Evolutionary conservation across 106 monocot genomes (phyloP).

Genomic region (Dendrobium catenatum): DNA sequence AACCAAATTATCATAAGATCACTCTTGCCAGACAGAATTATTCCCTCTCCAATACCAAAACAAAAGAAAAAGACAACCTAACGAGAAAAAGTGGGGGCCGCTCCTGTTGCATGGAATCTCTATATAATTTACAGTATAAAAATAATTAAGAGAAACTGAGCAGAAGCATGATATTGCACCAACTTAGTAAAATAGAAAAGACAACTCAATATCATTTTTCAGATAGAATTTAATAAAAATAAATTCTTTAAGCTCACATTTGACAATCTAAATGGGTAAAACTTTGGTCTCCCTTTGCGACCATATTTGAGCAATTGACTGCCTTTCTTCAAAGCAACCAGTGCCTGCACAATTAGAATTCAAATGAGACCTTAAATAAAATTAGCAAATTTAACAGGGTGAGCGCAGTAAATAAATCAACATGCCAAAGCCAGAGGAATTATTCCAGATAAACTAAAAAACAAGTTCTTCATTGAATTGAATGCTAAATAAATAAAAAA

Average conservation of each 20-base stretch:
- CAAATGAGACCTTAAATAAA: background rate
- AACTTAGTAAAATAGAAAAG: background rate
- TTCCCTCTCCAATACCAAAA: background rate
- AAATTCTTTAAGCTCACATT: slow-evolving; percentile 40
- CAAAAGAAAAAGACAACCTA: background rate
- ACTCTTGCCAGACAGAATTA: background rate
- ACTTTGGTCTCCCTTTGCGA: slow-evolving; percentile 87
- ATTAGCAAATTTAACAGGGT: background rate
- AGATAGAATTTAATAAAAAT: background rate
- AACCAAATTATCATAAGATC: background rate
- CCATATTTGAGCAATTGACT: slow-evolving; percentile 76
- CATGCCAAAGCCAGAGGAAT: background rate
- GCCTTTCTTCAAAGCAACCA: slow-evolving; percentile 89
- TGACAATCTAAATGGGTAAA: slow-evolving; percentile 70
- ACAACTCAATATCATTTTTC: background rate
- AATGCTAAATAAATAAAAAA: background rate
- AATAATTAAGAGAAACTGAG: background rate
- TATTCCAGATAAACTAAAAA: background rate
- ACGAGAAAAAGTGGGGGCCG: background rate
- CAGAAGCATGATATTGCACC: background rate
- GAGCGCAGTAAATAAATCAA: background rate
- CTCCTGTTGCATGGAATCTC: background rate
- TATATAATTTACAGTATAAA: background rate
- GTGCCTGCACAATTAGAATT: slow-evolving; percentile 34
- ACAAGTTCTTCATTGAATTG: background rate